Evolutionary conservation across 306 rosid genomes (phyloP).

Genomic region (Trifolium fragiferum): DNA sequence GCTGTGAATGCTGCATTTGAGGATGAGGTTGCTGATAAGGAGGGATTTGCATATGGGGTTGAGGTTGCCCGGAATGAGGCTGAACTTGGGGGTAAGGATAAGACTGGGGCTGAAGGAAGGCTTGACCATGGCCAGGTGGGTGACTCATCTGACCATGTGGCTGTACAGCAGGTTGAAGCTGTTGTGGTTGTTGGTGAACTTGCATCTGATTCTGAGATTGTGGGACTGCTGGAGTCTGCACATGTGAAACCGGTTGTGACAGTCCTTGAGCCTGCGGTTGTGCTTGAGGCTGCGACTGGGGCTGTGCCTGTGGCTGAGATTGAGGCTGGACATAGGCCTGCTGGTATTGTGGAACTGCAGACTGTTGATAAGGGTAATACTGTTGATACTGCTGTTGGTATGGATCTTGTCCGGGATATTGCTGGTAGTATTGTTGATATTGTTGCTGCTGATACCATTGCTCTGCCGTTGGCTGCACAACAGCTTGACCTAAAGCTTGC

Average conservation of each 20-base stretch:
- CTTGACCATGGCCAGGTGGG: constrained; percentile 62
- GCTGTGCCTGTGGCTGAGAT: constrained; percentile 50
- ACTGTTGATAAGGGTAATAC: constrained; percentile 83
- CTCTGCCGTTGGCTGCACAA: constrained; percentile 64
- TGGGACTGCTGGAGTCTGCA: constrained; percentile 45
- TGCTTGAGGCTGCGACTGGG: constrained; percentile 47
- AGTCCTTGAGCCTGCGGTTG: constrained; percentile 54
- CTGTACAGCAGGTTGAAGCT: constrained; percentile 56
- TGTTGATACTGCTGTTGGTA: constrained; percentile 92
- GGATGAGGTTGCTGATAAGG: constrained; percentile 78
- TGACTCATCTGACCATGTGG: constrained; percentile 63
- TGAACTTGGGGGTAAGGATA: constrained; percentile 59
- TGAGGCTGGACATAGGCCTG: constrained; percentile 68
- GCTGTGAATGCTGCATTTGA: constrained; percentile 60
- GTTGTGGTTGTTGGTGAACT: constrained; percentile 70
- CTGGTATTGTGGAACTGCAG: constrained; percentile 63
- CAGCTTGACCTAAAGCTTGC: constrained; percentile 61
- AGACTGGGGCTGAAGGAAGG: constrained; percentile 51
- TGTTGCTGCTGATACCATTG: constrained; percentile 97
- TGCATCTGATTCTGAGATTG: constrained; percentile 73
- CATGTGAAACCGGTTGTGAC: constrained; percentile 51
- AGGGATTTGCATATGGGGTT: constrained; percentile 61
- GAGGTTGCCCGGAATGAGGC: constrained; percentile 57
- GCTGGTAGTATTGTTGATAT: constrained; percentile 92
- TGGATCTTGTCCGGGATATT: constrained; percentile 88